Base-by-base conservation (phyloP, 345 rosid genomes). In the Erysimum cheiranthoides region DNA sequence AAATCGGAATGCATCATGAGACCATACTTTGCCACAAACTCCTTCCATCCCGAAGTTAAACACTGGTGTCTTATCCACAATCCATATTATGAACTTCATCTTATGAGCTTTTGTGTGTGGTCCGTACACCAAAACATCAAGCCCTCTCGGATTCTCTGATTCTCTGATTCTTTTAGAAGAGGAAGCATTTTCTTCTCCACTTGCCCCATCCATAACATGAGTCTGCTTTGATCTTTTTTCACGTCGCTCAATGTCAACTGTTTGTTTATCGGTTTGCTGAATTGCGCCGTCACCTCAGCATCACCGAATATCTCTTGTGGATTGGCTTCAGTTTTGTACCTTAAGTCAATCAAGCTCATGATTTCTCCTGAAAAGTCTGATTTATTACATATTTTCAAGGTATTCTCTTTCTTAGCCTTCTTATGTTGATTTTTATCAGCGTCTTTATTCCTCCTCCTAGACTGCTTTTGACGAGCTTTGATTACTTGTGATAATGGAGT, bases 21-120 rank as follows among this genome's bases (percentile, higher is more conserved):
- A 0, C 9, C 3, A 47, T 16, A 16, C 1, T 7, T 34, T 3
- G 2, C 9, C 14, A 45, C 59, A 14, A 74, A 74, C 3, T 28
- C 16, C 0, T 38, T 66, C 78, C 73, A 74, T 6, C 61, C 73
- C 12, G 64, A 2, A 13, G 73, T 46, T 38, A n/a, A 74, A 36
- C 3, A 74, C 78, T 36, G 72, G 73, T 3, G 52, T 56, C 21
- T 2, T 5, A 5, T 8, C n/a, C n/a, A n/a, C n/a, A n/a, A n/a
- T 27, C 73, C 78, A 66, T 3, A 57, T 10, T 60, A 58, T 66
- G 32, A 74, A 45, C 42, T 1, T 36, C 78, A 74, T 74, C 16
- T 35, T 2, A 0, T 47, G 67, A 47, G 36, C 60, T 14, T 6
- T 0, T 8, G 42, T 43, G 12, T 74, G 18, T 13, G 40, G 40